Percentiles rank a stretch among this genome's conserved stretches.
phyloP scores from a whole-genome alignment of 164 flowering plant genomes.

The Houttuynia cordata region DNA sequence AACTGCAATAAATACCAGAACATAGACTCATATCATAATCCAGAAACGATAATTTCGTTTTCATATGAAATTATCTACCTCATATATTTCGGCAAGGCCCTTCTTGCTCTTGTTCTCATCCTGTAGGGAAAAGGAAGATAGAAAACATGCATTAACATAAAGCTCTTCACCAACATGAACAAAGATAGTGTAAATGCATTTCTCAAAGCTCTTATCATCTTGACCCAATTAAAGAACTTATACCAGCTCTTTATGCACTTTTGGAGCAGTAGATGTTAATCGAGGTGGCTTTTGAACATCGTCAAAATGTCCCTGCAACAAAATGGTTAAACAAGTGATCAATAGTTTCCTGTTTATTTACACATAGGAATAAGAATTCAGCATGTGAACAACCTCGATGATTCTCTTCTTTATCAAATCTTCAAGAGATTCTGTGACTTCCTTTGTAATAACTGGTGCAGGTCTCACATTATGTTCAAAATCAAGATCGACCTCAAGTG shows the following conservation, averaged over 20 bases:
- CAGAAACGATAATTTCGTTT: background rate
- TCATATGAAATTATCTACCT: slow-evolving; percentile 33
- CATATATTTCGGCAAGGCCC: slow-evolving; percentile 87
- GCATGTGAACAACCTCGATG: slow-evolving; percentile 43
- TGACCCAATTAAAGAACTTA: background rate
- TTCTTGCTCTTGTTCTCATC: slow-evolving; percentile 94
- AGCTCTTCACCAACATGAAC: too few species aligned
- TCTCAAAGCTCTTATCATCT: background rate
- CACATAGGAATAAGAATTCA: background rate
- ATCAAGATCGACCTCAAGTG: slow-evolving; percentile 86
- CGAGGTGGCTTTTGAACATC: slow-evolving; percentile 57
- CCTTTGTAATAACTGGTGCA: slow-evolving; percentile 81
- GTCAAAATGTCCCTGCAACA: slow-evolving; percentile 60
- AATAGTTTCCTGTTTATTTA: background rate
- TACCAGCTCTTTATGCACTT: slow-evolving; percentile 70
- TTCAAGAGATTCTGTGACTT: slow-evolving; percentile 71
- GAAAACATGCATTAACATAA: background rate
- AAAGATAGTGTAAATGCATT: background rate
- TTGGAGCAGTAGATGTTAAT: slow-evolving; percentile 52
- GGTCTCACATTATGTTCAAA: slow-evolving; percentile 91
- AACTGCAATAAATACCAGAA: slow-evolving; percentile 1
- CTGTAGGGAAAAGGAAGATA: slow-evolving; percentile 32
- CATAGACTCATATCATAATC: background rate
- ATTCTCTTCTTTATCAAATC: slow-evolving; percentile 65
- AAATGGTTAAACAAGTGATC: background rate